Percentiles rank a stretch among this genome's conserved stretches.
Evolutionary conservation across 1,139 yeast genomes (phyloP).

Genomic region (Geotrichum macrosporum): DNA sequence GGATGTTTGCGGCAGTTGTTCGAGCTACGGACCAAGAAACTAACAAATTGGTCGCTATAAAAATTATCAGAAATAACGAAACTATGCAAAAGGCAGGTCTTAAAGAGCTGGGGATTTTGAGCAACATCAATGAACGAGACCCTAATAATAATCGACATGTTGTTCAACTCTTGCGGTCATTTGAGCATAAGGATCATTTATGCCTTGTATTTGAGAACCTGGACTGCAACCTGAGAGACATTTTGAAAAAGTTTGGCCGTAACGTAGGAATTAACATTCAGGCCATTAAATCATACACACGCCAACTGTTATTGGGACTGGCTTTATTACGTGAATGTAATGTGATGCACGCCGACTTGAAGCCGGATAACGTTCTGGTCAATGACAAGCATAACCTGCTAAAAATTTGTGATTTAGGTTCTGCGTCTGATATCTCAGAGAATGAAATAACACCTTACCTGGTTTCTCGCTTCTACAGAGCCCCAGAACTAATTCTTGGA

Average conservation of each 20-base stretch:
- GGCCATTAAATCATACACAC: slow-evolving; percentile 77
- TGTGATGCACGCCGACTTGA: slow-evolving; percentile 80
- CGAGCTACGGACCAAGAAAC: slow-evolving; percentile 31
- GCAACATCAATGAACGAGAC: slow-evolving; percentile 67
- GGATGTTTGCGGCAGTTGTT: slow-evolving; percentile 47
- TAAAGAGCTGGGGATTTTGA: slow-evolving; percentile 69
- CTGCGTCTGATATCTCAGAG: slow-evolving; percentile 72
- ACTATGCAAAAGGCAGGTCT: slow-evolving; percentile 58
- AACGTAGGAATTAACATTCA: slow-evolving; percentile 57
- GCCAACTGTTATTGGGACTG: slow-evolving; percentile 73
- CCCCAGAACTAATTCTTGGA: slow-evolving; percentile 87
- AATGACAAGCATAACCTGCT: slow-evolving; percentile 77
- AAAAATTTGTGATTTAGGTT: slow-evolving; percentile 85
- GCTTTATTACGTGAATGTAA: slow-evolving; percentile 72
- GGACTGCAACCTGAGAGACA: slow-evolving; percentile 74
- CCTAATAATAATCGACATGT: slow-evolving; percentile 61
- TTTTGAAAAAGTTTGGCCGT: slow-evolving; percentile 71
- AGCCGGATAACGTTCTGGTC: slow-evolving; percentile 81
- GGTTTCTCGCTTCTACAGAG: slow-evolving; percentile 82
- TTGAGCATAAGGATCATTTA: slow-evolving; percentile 81
- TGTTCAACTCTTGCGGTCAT: slow-evolving; percentile 67
- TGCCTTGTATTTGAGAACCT: slow-evolving; percentile 81
- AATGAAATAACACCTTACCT: slow-evolving; percentile 85
- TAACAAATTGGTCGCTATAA: slow-evolving; percentile 65
- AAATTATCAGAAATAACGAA: slow-evolving; percentile 53